Evolutionary conservation across 148 eudicot species (phyloP).

Genomic region (Rhododendron kiyosumense): DNA sequence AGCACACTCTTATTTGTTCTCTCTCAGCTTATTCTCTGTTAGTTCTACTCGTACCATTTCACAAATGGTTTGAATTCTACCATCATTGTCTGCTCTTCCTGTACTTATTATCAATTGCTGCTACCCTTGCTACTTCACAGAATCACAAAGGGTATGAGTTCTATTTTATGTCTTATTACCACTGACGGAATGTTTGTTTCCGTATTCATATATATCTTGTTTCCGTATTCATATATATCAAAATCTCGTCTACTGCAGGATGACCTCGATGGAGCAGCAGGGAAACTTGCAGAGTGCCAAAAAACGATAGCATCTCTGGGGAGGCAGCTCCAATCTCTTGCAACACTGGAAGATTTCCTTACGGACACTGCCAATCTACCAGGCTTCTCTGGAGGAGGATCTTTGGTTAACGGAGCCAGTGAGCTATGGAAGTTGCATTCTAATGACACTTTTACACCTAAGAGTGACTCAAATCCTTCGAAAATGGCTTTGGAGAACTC

Average conservation of each 20-base stretch:
- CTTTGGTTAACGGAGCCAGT: constrained; percentile 22
- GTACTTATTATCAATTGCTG: background rate
- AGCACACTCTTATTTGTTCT: background rate
- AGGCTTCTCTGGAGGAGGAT: constrained; percentile 33
- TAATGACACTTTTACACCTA: constrained; percentile 27
- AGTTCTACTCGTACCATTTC: background rate
- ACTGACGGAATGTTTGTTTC: background rate
- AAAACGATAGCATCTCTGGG: constrained; percentile 66
- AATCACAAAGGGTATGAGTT: background rate
- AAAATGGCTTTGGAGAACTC: constrained; percentile 23
- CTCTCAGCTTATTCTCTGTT: background rate
- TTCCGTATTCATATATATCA: background rate
- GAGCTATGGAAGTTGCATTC: constrained; percentile 49
- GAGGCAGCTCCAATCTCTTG: constrained; percentile 59
- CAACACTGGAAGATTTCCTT: constrained; percentile 67
- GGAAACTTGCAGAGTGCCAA: constrained; percentile 66
- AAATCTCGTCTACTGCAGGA: constrained; percentile 32
- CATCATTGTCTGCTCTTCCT: background rate
- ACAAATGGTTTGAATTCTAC: background rate
- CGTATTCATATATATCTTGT: background rate
- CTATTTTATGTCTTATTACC: background rate
- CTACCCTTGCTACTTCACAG: background rate
- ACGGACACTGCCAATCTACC: constrained; percentile 58
- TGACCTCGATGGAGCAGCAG: constrained; percentile 52
- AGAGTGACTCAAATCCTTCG: constrained; percentile 20